phyloP scores from a whole-genome alignment of 2,329 filamentous ascomycete genomes.

The Aspergillus floridensis region DNA sequence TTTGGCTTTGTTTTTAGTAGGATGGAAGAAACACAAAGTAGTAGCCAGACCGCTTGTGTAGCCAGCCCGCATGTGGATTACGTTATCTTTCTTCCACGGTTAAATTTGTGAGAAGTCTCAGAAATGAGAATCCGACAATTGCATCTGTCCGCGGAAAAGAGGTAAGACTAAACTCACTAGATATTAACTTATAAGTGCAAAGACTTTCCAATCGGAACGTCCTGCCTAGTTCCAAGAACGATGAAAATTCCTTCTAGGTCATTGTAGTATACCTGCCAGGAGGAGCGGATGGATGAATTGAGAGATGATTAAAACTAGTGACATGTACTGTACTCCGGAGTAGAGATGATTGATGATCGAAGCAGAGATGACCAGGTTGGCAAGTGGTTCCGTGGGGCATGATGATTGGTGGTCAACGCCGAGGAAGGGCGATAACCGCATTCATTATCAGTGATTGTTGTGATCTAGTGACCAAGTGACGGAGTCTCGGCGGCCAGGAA shows the following conservation, averaged over 20 bases:
- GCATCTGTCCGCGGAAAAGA: not conserved
- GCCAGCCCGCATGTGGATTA: no score
- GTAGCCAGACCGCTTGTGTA: no score
- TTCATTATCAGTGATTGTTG: not conserved
- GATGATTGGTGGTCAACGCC: constrained; percentile 4
- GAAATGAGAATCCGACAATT: not conserved
- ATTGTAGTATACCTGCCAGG: not conserved
- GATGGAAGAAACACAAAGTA: no score
- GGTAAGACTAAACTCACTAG: not conserved
- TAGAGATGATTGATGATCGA: not conserved
- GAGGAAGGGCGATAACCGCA: not conserved
- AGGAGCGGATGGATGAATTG: not conserved
- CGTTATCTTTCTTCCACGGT: not conserved
- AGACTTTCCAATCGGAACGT: not conserved
- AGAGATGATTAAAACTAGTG: no score
- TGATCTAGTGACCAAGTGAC: not conserved
- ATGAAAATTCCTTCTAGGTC: not conserved
- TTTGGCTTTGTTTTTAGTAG: no score
- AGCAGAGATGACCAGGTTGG: not conserved
- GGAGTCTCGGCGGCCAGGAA: not conserved
- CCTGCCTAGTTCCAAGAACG: not conserved
- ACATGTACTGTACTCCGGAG: no score
- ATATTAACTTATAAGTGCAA: not conserved
- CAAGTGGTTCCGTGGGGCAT: not conserved
- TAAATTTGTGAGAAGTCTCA: not conserved